phyloP scores from a whole-genome alignment of 2,329 filamentous ascomycete species.

The Rosellinia necatrix region DNA sequence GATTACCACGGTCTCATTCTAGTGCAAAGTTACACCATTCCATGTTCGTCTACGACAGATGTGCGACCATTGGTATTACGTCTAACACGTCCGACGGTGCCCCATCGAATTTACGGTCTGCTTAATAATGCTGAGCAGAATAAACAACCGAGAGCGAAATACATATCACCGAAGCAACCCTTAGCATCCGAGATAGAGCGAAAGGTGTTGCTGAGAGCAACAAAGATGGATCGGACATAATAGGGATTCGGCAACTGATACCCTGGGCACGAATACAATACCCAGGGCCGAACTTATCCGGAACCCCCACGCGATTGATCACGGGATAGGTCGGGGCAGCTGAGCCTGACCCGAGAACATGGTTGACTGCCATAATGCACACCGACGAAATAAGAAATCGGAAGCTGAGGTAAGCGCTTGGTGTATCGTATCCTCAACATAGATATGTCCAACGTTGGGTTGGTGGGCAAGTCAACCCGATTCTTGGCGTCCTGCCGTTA shows the following conservation, averaged over 20 bases:
- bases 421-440: no score
- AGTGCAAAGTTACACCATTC: not conserved
- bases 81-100: constrained; percentile 10
- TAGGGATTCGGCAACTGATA: not conserved
- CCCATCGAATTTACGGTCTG: no score
- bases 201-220: not conserved
- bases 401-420: constrained; percentile 24
- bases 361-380: constrained; percentile 15
- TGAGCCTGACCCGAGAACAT: constrained; percentile 14
- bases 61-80: constrained; percentile 3
- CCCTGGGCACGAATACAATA: not conserved
- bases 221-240: not conserved
- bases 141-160: not conserved
- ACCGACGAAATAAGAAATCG: constrained; percentile 15
- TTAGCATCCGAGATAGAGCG: not conserved
- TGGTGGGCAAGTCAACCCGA: no score
- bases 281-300: constrained; percentile 7
- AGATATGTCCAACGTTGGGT: no score
- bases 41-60: not conserved
- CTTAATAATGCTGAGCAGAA: not conserved
- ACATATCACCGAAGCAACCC: not conserved
- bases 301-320: constrained; percentile 19
- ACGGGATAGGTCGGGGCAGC: constrained; percentile 14
- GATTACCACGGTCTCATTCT: not conserved
- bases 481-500: not conserved